These are phyloP conservation scores for Aspergillus haitiensis DNA, from an alignment of 495 filamentous ascomycete species.

Conservation along the genomic window DNA sequence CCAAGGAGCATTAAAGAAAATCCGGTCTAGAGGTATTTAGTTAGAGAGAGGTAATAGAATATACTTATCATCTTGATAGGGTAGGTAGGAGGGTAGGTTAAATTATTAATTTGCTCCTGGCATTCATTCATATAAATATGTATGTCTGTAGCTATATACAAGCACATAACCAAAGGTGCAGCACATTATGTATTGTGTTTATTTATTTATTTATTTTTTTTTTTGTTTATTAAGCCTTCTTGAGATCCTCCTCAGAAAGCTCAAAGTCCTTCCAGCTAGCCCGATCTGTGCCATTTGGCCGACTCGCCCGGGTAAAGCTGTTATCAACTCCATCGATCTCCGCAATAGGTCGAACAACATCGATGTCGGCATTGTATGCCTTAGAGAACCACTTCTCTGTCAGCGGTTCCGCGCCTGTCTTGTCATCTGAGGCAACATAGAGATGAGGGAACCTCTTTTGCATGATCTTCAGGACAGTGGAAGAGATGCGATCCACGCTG, in stretches of 20 bases:
- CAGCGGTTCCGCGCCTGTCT: constrained; percentile 25
- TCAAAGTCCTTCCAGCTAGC: constrained; percentile 41
- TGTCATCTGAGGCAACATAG: constrained; percentile 27
- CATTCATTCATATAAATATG: too few species aligned
- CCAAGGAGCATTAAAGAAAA: too few species aligned
- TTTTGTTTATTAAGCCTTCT: constrained; percentile 5
- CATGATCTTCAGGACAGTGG: constrained; percentile 63
- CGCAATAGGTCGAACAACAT: constrained; percentile 41
- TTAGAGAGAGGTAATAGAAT: too few species aligned
- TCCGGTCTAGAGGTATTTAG: too few species aligned
- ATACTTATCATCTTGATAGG: too few species aligned
- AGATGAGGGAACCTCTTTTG: constrained; percentile 47
- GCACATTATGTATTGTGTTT: too few species aligned
- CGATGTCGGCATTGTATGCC: constrained; percentile 42
- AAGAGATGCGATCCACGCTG: constrained; percentile 71
- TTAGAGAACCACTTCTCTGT: constrained; percentile 45
- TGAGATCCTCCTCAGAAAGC: constrained; percentile 29
- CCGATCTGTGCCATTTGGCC: constrained; percentile 42
- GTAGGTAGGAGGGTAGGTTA: too few species aligned
- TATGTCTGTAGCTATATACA: too few species aligned
- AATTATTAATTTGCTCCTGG: too few species aligned
- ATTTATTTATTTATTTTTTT: too few species aligned
- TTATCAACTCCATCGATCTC: constrained; percentile 43
- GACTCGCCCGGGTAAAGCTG: constrained; percentile 41
- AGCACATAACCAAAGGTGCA: too few species aligned